phyloP scores from a whole-genome alignment of 352 stramenopile species.

The Pythium coloratum region DNA sequence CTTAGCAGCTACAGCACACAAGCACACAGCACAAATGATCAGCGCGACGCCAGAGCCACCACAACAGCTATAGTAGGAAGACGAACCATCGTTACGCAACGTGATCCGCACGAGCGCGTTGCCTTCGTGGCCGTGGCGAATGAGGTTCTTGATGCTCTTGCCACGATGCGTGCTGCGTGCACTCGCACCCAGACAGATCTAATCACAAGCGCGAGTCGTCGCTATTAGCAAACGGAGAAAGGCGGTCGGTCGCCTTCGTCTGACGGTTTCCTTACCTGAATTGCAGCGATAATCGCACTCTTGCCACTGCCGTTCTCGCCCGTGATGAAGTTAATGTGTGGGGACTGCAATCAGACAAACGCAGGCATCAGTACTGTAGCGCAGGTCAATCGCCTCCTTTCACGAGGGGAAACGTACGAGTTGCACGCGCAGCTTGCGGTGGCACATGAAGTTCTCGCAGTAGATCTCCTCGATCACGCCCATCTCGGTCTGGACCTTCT shows the following conservation, averaged over 20 bases:
- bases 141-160: slow-evolving; percentile 95
- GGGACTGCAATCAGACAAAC: slow-evolving; percentile 33
- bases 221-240: background rate
- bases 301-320: slow-evolving; percentile 96
- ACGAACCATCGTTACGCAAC: slow-evolving; percentile 84
- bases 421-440: slow-evolving; percentile 90
- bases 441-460: slow-evolving; percentile 99
- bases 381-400: too few relatives aligned
- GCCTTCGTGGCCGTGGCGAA: slow-evolving; percentile 89
- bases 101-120: slow-evolving; percentile 93
- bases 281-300: slow-evolving; percentile 95
- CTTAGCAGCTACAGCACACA: slow-evolving; percentile 27
- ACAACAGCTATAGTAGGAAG: background rate
- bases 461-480: slow-evolving; percentile 95
- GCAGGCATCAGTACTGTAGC: slow-evolving; percentile 7
- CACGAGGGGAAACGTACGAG: slow-evolving; percentile 39
- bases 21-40: background rate
- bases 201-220: slow-evolving; percentile 11
- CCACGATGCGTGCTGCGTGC: slow-evolving; percentile 93
- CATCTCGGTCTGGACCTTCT: slow-evolving; percentile 69
- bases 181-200: slow-evolving; percentile 95
- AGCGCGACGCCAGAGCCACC: background rate
- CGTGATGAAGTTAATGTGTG: slow-evolving; percentile 88
- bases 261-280: slow-evolving; percentile 80
- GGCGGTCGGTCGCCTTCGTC: background rate